Percentiles rank a stretch among this genome's conserved stretches.
phyloP scores from a whole-genome alignment of 1,284 basidiomycete genomes.

The Ganoderma lucidum region DNA sequence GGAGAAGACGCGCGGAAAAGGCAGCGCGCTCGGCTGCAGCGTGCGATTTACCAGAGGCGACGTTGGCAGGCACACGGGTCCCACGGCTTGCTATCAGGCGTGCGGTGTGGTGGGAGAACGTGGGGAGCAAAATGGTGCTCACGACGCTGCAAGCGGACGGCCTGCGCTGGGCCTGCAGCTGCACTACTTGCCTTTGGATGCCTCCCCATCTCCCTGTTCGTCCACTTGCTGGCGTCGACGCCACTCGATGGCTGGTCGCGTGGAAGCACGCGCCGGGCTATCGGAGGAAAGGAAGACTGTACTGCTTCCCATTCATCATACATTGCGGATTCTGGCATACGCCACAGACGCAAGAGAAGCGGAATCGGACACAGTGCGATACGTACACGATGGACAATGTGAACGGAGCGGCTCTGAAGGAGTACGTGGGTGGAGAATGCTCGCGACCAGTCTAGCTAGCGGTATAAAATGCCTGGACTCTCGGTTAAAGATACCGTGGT shows the following conservation, averaged over 20 bases:
- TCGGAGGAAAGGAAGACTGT: constrained; percentile 16
- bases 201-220: constrained; percentile 9
- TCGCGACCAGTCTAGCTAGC: constrained; percentile 19
- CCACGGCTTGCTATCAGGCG: constrained; percentile 21
- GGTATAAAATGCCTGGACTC: constrained; percentile 14
- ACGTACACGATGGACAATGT: constrained; percentile 12
- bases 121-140: constrained; percentile 6
- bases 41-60: constrained; percentile 16
- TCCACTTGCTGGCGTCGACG: constrained; percentile 13
- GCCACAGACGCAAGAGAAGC: constrained; percentile 12
- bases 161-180: not conserved
- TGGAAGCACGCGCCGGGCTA: constrained; percentile 9
- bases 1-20: constrained; percentile 24
- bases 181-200: constrained; percentile 4
- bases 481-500: constrained; percentile 10
- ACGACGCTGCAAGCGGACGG: constrained; percentile 10
- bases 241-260: constrained; percentile 14
- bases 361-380: constrained; percentile 7
- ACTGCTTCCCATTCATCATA: constrained; percentile 6
- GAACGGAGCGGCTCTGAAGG: constrained; percentile 7
- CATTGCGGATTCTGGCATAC: constrained; percentile 3
- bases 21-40: constrained; percentile 21
- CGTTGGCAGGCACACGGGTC: constrained; percentile 24
- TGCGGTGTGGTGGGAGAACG: constrained; percentile 13
- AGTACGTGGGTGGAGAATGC: constrained; percentile 3